A percentile compares a stretch with the other conserved stretches of the same genome.
Conservation (phyloP, 2,329 filamentous ascomycete genomes). For the Hymenoscyphus linearis region DNA sequence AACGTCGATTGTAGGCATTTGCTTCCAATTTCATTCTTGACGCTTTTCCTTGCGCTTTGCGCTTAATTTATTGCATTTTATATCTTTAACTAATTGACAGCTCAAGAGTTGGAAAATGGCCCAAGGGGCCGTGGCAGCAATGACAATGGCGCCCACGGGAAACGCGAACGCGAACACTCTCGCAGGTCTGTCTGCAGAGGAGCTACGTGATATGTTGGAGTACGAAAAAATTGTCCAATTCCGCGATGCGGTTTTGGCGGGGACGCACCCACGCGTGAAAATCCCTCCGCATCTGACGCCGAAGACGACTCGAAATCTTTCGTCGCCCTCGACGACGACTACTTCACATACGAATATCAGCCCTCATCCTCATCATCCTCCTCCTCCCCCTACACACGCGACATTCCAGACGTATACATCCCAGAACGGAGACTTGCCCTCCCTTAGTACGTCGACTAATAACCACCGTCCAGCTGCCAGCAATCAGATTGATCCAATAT, state of each 20-base stretch:
- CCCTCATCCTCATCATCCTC: not conserved
- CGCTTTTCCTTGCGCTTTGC: slow-evolving; percentile 1
- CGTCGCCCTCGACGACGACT: slow-evolving; percentile 22
- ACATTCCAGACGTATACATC: slow-evolving; percentile 2
- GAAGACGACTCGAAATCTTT: slow-evolving; percentile 25
- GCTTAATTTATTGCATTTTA: slow-evolving; percentile 13
- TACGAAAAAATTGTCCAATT: slow-evolving; percentile 78
- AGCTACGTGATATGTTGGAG: slow-evolving; percentile 56
- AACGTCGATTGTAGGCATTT: slow-evolving; percentile 8
- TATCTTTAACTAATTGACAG: slow-evolving; percentile 19
- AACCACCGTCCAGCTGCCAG: slow-evolving; percentile 29
- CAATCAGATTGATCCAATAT: slow-evolving; percentile 65
- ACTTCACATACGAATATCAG: slow-evolving; percentile 13
- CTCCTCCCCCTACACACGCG: slow-evolving; percentile 11
- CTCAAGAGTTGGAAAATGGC: slow-evolving; percentile 27
- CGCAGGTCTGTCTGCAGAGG: slow-evolving; percentile 37
- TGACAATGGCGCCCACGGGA: slow-evolving; percentile 21
- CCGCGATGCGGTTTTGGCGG: slow-evolving; percentile 74
- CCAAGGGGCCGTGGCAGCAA: slow-evolving; percentile 35
- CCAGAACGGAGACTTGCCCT: slow-evolving; percentile 21
- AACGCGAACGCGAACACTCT: slow-evolving; percentile 17
- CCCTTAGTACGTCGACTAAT: slow-evolving; percentile 23
- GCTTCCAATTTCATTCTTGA: slow-evolving; percentile 9
- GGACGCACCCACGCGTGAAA: slow-evolving; percentile 63
- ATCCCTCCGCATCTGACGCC: slow-evolving; percentile 40